Conservation (phyloP, 2,329 filamentous ascomycete species). For the Ceratocystis lukuohia region DNA sequence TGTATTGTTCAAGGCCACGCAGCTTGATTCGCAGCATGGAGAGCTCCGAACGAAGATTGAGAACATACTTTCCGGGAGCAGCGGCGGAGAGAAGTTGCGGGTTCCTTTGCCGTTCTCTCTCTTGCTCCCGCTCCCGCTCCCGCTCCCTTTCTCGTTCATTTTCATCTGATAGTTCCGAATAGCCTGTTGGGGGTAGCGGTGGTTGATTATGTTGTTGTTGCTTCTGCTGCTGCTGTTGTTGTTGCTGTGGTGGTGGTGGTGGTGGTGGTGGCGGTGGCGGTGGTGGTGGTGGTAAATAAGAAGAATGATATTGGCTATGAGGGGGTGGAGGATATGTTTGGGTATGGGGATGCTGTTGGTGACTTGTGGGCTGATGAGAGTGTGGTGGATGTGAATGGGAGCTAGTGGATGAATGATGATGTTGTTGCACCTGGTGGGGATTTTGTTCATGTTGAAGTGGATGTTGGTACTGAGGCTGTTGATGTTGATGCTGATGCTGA, state of each 20-base stretch:
- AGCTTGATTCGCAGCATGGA: conserved; percentile 44
- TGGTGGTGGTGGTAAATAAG: background rate
- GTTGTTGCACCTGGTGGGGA: background rate
- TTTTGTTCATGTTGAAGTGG: background rate
- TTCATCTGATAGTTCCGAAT: background rate
- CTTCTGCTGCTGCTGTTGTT: too few relatives aligned
- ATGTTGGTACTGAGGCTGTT: conserved; percentile 8
- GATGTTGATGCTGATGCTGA: conserved; percentile 18
- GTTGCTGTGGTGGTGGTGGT: background rate
- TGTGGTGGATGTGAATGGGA: background rate
- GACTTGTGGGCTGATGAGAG: conserved; percentile 12
- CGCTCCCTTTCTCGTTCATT: conserved; percentile 29
- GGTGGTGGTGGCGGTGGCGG: background rate
- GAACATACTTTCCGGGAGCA: conserved; percentile 21
- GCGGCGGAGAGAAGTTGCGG: background rate
- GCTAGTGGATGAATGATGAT: background rate
- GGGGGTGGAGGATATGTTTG: background rate
- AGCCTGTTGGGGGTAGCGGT: background rate
- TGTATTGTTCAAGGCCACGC: conserved; percentile 36
- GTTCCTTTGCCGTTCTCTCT: conserved; percentile 32
- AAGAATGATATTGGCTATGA: conserved; percentile 1
- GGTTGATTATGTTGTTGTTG: background rate
- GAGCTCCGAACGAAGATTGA: conserved; percentile 30
- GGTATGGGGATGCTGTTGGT: conserved; percentile 1
- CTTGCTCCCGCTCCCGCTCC: conserved; percentile 29